Percentiles rank a stretch among this genome's conserved stretches.
Conservation (phyloP, 192 early-diverging fungal species). For the Gamsiella multidivaricata region DNA sequence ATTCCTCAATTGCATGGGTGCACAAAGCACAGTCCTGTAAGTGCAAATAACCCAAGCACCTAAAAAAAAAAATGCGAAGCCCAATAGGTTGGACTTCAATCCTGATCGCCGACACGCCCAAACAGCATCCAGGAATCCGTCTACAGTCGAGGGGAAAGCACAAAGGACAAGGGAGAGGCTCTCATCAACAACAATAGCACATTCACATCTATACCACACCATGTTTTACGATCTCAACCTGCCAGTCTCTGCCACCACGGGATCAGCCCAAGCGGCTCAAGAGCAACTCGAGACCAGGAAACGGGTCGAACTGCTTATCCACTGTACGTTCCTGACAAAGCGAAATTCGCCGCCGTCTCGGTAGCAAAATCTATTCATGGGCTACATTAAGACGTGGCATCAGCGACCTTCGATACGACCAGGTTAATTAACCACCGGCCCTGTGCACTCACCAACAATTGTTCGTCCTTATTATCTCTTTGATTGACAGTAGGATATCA, state of each 20-base stretch:
- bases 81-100: not conserved
- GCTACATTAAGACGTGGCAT: too few relatives aligned
- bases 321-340: too few relatives aligned
- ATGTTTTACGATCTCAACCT: slow-evolving; percentile 74
- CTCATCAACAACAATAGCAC: not conserved
- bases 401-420: too few relatives aligned
- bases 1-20: too few relatives aligned
- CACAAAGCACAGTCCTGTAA: too few relatives aligned
- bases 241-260: slow-evolving; percentile 46
- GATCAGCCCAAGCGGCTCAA: slow-evolving; percentile 25
- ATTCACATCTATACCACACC: not conserved
- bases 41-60: too few relatives aligned
- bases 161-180: not conserved
- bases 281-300: slow-evolving; percentile 58
- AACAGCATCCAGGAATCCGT: too few relatives aligned
- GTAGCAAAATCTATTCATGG: too few relatives aligned
- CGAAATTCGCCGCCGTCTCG: too few relatives aligned
- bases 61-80: slow-evolving; percentile 9
- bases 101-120: too few relatives aligned
- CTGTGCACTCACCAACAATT: not conserved
- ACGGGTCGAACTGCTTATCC: slow-evolving; percentile 56
- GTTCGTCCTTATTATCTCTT: not conserved
- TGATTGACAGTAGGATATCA: slow-evolving; percentile 65
- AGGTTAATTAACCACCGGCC: not conserved
- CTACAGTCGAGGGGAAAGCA: too few relatives aligned